phyloP scores from a whole-genome alignment of 2,329 filamentous ascomycete genomes.

The Lizonia empirigonia region DNA sequence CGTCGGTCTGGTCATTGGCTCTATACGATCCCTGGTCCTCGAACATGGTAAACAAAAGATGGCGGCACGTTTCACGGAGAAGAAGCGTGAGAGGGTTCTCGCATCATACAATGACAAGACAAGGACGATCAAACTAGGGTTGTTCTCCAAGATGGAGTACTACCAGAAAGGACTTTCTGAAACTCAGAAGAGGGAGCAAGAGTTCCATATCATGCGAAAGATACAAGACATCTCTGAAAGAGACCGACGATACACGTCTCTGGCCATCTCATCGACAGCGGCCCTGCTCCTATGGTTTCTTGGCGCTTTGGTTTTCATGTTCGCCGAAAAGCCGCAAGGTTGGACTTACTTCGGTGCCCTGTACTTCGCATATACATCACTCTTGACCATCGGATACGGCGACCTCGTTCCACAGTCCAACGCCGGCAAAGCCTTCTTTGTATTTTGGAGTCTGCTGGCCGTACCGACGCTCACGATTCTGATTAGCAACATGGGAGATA shows the following conservation, averaged over 20 bases:
- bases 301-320: conserved; percentile 58
- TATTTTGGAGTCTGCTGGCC: conserved; percentile 62
- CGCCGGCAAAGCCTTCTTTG: conserved; percentile 60
- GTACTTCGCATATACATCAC: conserved; percentile 60
- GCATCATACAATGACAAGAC: conserved; percentile 47
- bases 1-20: conserved; percentile 61
- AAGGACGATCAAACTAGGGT: conserved; percentile 51
- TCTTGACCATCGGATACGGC: conserved; percentile 63
- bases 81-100: conserved; percentile 53
- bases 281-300: conserved; percentile 53
- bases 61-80: conserved; percentile 56
- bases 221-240: conserved; percentile 47
- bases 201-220: conserved; percentile 53
- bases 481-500: conserved; percentile 61
- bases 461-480: conserved; percentile 61
- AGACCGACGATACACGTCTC: conserved; percentile 49
- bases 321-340: conserved; percentile 52
- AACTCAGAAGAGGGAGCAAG: conserved; percentile 53
- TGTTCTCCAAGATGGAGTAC: conserved; percentile 50
- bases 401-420: conserved; percentile 56
- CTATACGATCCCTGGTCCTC: conserved; percentile 57
- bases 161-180: conserved; percentile 49
- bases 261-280: conserved; percentile 48
- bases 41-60: conserved; percentile 59
- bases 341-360: conserved; percentile 60